These are phyloP conservation scores for Hypomyces perniciosus DNA, from an alignment of 2,329 filamentous ascomycete species.

Conservation along the genomic window DNA sequence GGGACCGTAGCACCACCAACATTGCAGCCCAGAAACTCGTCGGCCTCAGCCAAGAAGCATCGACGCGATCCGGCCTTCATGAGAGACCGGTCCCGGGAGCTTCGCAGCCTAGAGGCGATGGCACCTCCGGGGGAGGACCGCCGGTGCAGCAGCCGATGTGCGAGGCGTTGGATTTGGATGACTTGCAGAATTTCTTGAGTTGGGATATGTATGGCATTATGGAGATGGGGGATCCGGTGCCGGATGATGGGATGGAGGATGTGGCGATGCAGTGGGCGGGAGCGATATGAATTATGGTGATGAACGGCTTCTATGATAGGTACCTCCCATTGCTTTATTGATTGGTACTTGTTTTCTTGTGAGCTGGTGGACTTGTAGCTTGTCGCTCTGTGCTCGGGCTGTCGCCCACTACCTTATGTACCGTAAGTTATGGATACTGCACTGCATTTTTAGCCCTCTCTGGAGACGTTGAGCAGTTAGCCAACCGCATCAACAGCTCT, in stretches of 20 bases:
- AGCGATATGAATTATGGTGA: background rate
- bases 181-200: constrained; percentile 33
- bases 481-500: no score
- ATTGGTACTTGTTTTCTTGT: background rate
- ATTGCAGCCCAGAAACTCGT: constrained; percentile 22
- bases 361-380: background rate
- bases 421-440: no score
- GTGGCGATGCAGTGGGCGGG: constrained; percentile 20
- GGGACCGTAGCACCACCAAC: constrained; percentile 20
- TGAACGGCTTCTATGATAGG: background rate
- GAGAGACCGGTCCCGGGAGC: constrained; percentile 27
- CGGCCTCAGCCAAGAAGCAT: constrained; percentile 19
- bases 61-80: constrained; percentile 28
- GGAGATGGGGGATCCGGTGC: constrained; percentile 33
- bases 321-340: background rate
- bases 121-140: background rate
- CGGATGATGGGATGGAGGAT: constrained; percentile 31
- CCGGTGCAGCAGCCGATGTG: constrained; percentile 25
- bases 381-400: background rate
- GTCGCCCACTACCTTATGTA: background rate
- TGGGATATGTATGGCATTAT: constrained; percentile 38
- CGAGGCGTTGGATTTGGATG: constrained; percentile 32
- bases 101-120: background rate
- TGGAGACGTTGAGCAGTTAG: no score
- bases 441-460: no score